Evolutionary conservation across 1,284 basidiomycete genomes (phyloP), one percentile per base, ranked within the genome.

Genomic region (Microbotryomycetes sp.): DNA sequence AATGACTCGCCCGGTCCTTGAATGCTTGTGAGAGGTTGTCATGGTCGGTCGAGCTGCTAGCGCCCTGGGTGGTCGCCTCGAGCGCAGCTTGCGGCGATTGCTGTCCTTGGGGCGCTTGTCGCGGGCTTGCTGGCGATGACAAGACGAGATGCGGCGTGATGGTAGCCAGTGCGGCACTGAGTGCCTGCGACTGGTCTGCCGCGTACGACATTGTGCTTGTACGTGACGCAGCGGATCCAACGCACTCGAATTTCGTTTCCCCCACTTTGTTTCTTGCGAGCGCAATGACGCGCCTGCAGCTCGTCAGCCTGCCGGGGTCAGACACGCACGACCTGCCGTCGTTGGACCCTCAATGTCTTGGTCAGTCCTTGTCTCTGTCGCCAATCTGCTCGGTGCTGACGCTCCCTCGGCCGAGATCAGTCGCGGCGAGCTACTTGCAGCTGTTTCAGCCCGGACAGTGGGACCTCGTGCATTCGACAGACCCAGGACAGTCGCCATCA

Each of bases 401-500:
- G 46, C 7, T 24, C 21, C 5, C 51, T 1, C 18, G 1, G 11
- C 1, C 26, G 35, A 3, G 6, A 6, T 7, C 55, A 64, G 64
- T 67, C 56, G 61, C 61, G 0, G 66, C 66, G 2, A 60, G 60
- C 15, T 67, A 67, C 56, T 45, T 67, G 9, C 66, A 67, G 24
- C 63, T 67, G n/a, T 46, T 67, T 16, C 21, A 41, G 3, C 60
- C 66, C 3, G 61, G 59, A 35, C 52, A 63, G 21, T 67, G 63
- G 63, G 51, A 56, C 28, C 51, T 67, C 29, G 56, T 61, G 3
- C 24, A 47, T 11, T 60, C 53, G 18, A 54, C 56, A 2, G 66
- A 67, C 30, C 30, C 53, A 0, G 45, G 24, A 15, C 24, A 54
- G 18, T 60, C 63, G 1, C 61, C 59, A 2, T 51, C 59, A 7